A percentile compares a stretch with the other conserved stretches of the same genome.
These are phyloP conservation scores for Plasmodium fragile DNA, from an alignment of 169 alveolate genomes.

Conservation along the genomic window DNA sequence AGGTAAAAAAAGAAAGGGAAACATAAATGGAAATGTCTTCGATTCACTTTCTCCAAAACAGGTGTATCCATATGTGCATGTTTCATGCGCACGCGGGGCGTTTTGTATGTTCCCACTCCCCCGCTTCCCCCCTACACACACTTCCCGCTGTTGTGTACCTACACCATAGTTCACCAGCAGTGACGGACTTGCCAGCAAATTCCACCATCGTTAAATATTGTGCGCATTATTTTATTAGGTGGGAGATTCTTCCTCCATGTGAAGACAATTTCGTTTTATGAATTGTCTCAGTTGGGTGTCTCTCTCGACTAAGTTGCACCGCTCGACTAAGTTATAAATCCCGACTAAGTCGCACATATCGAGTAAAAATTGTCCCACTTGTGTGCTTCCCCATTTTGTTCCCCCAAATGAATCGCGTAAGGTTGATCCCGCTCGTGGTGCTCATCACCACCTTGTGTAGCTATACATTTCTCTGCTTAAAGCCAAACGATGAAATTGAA, in stretches of 20 bases:
- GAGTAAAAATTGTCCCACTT: not conserved
- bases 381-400: not conserved
- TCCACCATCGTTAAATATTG: not conserved
- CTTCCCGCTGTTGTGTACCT: not conserved
- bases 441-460: slow-evolving; percentile 23
- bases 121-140: not conserved
- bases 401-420: slow-evolving; percentile 43
- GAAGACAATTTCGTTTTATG: not conserved
- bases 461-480: slow-evolving; percentile 12
- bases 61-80: not conserved
- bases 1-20: not conserved
- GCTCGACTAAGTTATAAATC: not conserved
- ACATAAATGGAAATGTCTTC: not conserved
- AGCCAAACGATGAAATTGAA: slow-evolving; percentile 41
- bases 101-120: not conserved
- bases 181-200: not conserved
- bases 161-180: not conserved
- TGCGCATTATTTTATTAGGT: not conserved
- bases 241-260: not conserved
- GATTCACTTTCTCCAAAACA: not conserved
- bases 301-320: not conserved
- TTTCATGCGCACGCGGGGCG: not conserved
- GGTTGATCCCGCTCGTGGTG: slow-evolving; percentile 18
- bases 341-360: not conserved
- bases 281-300: not conserved